phyloP scores from a whole-genome alignment of 208 protist species.

The Crithidia bombi region DNA sequence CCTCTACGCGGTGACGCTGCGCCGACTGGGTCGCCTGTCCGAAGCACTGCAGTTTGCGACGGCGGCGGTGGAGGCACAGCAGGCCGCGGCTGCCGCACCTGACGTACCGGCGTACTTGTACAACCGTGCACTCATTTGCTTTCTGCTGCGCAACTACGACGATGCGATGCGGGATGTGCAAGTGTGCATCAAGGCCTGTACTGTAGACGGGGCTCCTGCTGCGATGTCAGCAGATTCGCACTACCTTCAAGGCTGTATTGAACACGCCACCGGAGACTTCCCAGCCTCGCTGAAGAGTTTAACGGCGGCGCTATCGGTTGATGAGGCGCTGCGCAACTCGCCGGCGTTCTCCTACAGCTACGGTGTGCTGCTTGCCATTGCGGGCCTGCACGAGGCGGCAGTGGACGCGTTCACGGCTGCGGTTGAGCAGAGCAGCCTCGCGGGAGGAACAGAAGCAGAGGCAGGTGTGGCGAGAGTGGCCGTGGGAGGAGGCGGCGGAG shows the following conservation, averaged over 20 bases:
- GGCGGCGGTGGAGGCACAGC: constrained; percentile 17
- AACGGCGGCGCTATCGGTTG: constrained; percentile 44
- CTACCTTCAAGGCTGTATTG: constrained; percentile 82
- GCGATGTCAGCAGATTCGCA: constrained; percentile 51
- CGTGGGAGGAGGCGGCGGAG: neutral
- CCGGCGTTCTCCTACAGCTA: constrained; percentile 53
- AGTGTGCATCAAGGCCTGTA: constrained; percentile 41
- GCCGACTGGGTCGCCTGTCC: constrained; percentile 28
- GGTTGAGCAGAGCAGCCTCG: constrained; percentile 35
- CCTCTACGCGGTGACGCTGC: constrained; percentile 26
- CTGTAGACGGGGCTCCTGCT: neutral
- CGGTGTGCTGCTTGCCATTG: constrained; percentile 52
- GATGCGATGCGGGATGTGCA: constrained; percentile 52
- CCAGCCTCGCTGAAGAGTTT: constrained; percentile 62
- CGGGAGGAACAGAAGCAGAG: too few species aligned
- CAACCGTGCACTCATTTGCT: constrained; percentile 53
- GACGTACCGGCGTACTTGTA: constrained; percentile 52
- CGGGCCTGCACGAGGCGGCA: constrained; percentile 40
- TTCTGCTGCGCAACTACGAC: constrained; percentile 38
- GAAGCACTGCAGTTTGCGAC: constrained; percentile 28
- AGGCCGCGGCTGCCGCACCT: constrained; percentile 8
- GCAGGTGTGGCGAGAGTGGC: neutral
- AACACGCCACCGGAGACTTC: constrained; percentile 62
- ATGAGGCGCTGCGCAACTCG: constrained; percentile 43
- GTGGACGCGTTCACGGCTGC: constrained; percentile 51